These are phyloP conservation scores for Sporothrix phasma DNA, from an alignment of 2,329 filamentous ascomycete genomes.

Conservation along the genomic window DNA sequence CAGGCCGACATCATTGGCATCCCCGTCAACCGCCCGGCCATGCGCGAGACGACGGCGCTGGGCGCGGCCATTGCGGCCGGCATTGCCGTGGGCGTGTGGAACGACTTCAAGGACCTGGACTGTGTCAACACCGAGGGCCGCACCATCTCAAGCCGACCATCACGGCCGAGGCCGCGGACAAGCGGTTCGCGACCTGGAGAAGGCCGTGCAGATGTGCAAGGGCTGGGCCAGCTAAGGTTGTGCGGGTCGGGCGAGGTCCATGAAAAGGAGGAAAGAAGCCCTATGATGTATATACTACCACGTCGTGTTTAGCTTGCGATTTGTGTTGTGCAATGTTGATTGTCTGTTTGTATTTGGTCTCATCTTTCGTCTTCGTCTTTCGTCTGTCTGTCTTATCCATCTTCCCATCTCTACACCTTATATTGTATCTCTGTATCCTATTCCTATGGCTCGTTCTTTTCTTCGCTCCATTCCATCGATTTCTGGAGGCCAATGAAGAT, in stretches of 20 bases:
- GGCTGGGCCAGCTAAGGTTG: constrained; percentile 34
- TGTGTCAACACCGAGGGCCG: constrained; percentile 61
- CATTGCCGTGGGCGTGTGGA: constrained; percentile 73
- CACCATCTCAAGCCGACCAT: constrained; percentile 58
- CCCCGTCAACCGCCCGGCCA: constrained; percentile 69
- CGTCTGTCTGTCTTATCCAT: too few species aligned
- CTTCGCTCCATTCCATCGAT: not conserved
- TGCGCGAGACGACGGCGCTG: constrained; percentile 84
- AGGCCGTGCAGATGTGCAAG: constrained; percentile 48
- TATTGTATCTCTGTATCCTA: too few species aligned
- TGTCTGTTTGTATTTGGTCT: not conserved
- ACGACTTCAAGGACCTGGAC: constrained; percentile 60
- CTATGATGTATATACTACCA: not conserved
- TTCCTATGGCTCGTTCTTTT: too few species aligned
- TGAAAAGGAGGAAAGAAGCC: not conserved
- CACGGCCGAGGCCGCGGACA: constrained; percentile 28
- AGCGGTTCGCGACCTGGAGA: constrained; percentile 42
- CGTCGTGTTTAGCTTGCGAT: not conserved
- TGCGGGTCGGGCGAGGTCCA: not conserved
- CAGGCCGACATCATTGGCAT: constrained; percentile 80
- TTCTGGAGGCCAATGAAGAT: too few species aligned
- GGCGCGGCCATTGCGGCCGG: constrained; percentile 83
- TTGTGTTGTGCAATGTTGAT: not conserved
- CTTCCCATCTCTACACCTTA: too few species aligned
- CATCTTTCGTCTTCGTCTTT: not conserved